Percentiles rank a stretch among this genome's conserved stretches.
Evolutionary conservation across 1,284 basidiomycete species (phyloP).

Genomic region (Anthracocystis walkeri): DNA sequence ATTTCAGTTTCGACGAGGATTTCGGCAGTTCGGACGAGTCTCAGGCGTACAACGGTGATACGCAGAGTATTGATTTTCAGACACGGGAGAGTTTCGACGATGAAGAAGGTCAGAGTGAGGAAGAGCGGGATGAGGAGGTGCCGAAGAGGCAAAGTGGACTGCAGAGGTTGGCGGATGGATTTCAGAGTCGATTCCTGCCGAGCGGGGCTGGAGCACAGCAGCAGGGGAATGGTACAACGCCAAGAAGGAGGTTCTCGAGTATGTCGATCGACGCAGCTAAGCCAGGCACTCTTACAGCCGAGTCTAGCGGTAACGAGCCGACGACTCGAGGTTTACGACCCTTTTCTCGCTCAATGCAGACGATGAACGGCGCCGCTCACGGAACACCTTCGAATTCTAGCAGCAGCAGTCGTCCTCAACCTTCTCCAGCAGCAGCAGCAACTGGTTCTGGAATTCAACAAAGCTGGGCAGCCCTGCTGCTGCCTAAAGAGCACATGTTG

Average conservation of each 20-base stretch:
- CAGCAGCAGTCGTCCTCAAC: conserved; percentile 1
- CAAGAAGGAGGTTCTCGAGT: conserved; percentile 31
- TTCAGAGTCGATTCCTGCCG: conserved; percentile 26
- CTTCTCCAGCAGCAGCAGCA: background rate
- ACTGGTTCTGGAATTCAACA: conserved; percentile 17
- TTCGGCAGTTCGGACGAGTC: conserved; percentile 45
- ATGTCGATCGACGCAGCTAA: conserved; percentile 31
- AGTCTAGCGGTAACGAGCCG: background rate
- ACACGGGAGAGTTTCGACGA: conserved; percentile 2
- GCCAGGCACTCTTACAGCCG: background rate
- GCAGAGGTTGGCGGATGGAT: conserved; percentile 36
- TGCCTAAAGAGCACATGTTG: conserved; percentile 62
- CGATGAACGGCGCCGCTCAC: background rate
- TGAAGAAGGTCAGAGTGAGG: conserved; percentile 4
- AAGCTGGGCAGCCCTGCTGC: conserved; percentile 57
- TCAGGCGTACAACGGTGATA: conserved; percentile 36
- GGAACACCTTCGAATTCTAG: conserved; percentile 15
- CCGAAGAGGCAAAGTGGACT: conserved; percentile 28
- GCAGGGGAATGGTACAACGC: conserved; percentile 10
- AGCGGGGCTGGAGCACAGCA: background rate
- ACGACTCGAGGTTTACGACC: conserved; percentile 10
- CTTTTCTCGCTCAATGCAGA: conserved; percentile 29
- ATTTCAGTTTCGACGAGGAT: conserved; percentile 48
- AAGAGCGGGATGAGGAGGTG: conserved; percentile 12
- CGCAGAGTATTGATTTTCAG: conserved; percentile 40